Percentiles rank a stretch among this genome's conserved stretches.
phyloP scores from a whole-genome alignment of 2,329 filamentous ascomycete species.

The Fusarium miscanthi region DNA sequence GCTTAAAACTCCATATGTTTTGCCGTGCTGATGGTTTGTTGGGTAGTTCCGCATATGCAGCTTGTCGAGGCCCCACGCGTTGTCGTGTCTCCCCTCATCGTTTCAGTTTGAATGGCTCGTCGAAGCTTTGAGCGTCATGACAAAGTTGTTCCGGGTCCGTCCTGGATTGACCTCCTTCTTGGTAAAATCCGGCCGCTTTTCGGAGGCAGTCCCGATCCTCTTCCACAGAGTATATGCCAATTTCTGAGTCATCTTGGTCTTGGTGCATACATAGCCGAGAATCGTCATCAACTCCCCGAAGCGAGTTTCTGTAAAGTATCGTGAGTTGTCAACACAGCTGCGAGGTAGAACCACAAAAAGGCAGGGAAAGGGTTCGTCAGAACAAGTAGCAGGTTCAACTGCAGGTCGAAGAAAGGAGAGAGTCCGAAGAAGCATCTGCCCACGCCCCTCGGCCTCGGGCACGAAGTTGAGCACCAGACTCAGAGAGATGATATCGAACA shows the following conservation, averaged over 20 bases:
- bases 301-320: constrained; percentile 81
- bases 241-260: constrained; percentile 81
- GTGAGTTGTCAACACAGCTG: constrained; percentile 88
- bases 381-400: constrained; percentile 13
- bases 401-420: constrained; percentile 71
- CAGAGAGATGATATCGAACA: constrained; percentile 90
- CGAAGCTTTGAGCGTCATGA: constrained; percentile 71
- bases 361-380: constrained; percentile 65
- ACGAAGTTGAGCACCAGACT: constrained; percentile 96
- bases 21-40: constrained; percentile 28
- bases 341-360: constrained; percentile 92
- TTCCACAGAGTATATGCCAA: constrained; percentile 92
- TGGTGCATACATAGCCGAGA: constrained; percentile 75
- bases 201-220: constrained; percentile 49
- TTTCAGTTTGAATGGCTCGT: constrained; percentile 31
- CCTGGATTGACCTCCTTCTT: constrained; percentile 86
- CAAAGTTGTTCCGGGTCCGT: constrained; percentile 87
- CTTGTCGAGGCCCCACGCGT: constrained; percentile 26
- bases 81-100: constrained; percentile 23
- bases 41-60: constrained; percentile 45
- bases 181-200: constrained; percentile 38
- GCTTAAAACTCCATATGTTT: constrained; percentile 20
- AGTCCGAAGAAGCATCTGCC: constrained; percentile 86
- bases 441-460: constrained; percentile 77
- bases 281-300: constrained; percentile 79